These are phyloP conservation scores for Annulohypoxylon maeteangense DNA, from an alignment of 495 filamentous ascomycete species.

Conservation along the genomic window DNA sequence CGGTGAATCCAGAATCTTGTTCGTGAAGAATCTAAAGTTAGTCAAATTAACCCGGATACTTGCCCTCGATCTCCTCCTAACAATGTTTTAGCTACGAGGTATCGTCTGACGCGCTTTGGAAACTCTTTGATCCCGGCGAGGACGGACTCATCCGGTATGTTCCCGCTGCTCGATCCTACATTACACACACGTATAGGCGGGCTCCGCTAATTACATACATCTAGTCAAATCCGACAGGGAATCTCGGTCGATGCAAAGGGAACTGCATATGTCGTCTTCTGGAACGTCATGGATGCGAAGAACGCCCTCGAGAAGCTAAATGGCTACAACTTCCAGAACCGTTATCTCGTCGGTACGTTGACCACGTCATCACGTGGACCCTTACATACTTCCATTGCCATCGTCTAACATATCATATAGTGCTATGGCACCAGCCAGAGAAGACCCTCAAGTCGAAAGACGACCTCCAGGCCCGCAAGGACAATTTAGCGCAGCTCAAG, in stretches of 20 bases:
- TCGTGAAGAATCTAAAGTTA: constrained; percentile 51
- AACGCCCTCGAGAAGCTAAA: constrained; percentile 98
- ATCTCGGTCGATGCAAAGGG: constrained; percentile 98
- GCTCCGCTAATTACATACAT: constrained; percentile 46
- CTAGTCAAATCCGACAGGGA: constrained; percentile 96
- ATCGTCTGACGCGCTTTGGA: constrained; percentile 49
- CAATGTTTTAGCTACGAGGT: constrained; percentile 45
- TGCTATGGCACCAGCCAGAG: constrained; percentile 98
- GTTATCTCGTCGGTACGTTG: constrained; percentile 93
- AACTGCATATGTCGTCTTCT: constrained; percentile 98
- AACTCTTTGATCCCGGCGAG: constrained; percentile 51
- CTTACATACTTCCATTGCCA: background rate
- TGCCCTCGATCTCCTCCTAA: constrained; percentile 13
- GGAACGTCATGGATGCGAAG: constrained; percentile 99
- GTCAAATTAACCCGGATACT: constrained; percentile 10
- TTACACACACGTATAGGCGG: background rate
- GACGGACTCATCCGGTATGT: constrained; percentile 49
- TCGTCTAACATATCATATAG: constrained; percentile 58
- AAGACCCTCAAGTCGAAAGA: constrained; percentile 95
- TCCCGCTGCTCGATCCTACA: background rate
- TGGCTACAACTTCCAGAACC: constrained; percentile 99
- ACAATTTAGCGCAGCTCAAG: constrained; percentile 98
- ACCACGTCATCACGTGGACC: constrained; percentile 11
- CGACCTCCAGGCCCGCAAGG: constrained; percentile 91
- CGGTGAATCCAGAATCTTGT: constrained; percentile 44